Percentiles rank a stretch among this genome's conserved stretches.
phyloP scores from a whole-genome alignment of 108 stramenopile species.

The Discostella pseudostelligera region DNA sequence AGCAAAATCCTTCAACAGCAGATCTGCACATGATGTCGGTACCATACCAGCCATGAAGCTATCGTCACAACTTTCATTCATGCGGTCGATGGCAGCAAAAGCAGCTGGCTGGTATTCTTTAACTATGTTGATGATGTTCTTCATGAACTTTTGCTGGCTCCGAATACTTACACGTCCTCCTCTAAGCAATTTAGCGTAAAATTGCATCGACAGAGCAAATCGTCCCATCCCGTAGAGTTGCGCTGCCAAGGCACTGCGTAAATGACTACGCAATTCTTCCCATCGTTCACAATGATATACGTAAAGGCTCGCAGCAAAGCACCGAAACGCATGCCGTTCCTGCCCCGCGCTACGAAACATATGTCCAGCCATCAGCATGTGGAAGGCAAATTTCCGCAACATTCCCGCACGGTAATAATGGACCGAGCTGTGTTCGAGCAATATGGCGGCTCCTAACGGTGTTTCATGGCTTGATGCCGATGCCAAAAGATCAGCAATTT shows the following conservation, averaged over 20 bases:
- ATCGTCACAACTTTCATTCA: conserved; percentile 41
- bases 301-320: conserved; percentile 77
- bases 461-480: conserved; percentile 83
- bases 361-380: conserved; percentile 91
- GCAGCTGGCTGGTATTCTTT: conserved; percentile 62
- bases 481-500: conserved; percentile 84
- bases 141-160: conserved; percentile 84
- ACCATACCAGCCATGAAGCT: conserved; percentile 22
- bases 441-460: conserved; percentile 77
- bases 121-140: conserved; percentile 77
- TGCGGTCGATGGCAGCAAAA: conserved; percentile 75
- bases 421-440: conserved; percentile 77
- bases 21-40: conserved; percentile 14
- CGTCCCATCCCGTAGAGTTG: conserved; percentile 80
- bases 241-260: conserved; percentile 76
- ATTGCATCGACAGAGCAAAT: conserved; percentile 62
- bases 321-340: conserved; percentile 85
- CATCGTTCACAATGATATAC: conserved; percentile 74
- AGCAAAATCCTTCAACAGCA: conserved; percentile 21
- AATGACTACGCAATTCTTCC: conserved; percentile 80
- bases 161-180: conserved; percentile 73
- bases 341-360: conserved; percentile 85
- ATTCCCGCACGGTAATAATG: conserved; percentile 73
- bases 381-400: conserved; percentile 86
- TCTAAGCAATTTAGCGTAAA: conserved; percentile 78